Conservation (phyloP, 78 protist species). For the Cavenderia fasciculata region DNA sequence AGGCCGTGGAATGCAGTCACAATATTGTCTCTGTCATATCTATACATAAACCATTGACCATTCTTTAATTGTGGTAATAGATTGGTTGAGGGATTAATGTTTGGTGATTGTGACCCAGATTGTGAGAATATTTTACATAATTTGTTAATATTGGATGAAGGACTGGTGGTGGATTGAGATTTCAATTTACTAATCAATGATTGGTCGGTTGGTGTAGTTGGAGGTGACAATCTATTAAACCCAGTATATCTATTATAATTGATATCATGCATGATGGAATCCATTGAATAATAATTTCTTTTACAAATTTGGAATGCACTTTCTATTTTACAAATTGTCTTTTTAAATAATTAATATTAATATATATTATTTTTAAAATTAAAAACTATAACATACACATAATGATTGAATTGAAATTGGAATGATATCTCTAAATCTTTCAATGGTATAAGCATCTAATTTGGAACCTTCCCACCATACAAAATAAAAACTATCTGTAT, state of each 20-base stretch:
- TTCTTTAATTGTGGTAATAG: background rate
- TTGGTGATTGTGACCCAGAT: too few species aligned
- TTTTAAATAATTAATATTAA: background rate
- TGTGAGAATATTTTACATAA: too few species aligned
- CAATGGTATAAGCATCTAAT: background rate
- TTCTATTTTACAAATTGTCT: constrained; percentile 28
- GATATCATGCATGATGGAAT: too few species aligned
- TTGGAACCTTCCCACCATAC: constrained; percentile 23
- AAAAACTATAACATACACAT: background rate
- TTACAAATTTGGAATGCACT: constrained; percentile 17
- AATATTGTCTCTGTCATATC: constrained; percentile 4
- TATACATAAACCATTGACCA: constrained; percentile 9
- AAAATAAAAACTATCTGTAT: background rate
- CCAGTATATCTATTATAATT: background rate
- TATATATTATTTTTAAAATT: background rate
- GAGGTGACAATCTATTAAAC: background rate
- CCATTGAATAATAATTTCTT: too few species aligned
- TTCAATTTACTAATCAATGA: too few species aligned
- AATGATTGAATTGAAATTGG: background rate
- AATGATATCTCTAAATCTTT: background rate
- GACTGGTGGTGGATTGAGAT: too few species aligned
- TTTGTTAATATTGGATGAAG: too few species aligned
- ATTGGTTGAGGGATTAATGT: too few species aligned
- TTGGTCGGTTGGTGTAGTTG: too few species aligned
- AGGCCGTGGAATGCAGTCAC: background rate